Evolutionary conservation across 345 rosid species (phyloP), one percentile per base, ranked within the genome.

Genomic region (Murraya koenigii): DNA sequence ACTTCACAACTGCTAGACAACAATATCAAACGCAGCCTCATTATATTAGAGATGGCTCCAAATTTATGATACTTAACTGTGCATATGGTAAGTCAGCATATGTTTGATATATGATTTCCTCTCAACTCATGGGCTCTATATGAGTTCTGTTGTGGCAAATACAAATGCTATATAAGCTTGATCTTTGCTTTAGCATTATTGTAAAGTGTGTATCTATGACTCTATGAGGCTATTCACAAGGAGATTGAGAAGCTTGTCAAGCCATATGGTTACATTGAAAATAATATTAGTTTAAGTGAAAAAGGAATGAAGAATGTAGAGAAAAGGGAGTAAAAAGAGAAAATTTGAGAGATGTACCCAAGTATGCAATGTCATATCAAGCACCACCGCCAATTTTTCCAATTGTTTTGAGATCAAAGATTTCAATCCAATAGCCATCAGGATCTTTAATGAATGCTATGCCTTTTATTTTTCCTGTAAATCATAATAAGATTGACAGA

Each of bases 401-500:
- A 35, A 91, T 90, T 66, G 80, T 87, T 69, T 87, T 88, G 75
- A 89, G 90, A 81, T 96, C 97, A 69, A 94, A 94, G 86, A 96
- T 94, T 86, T 96, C 97, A 55, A 91, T 94, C 97, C 97, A 91
- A 80, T 96, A 90, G 84, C 97, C 95, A 87, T 94, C 98, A 69
- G 98, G 99, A 88, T 94, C 99, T 89, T 92, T 94, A 52, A 96
- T 94, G 83, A 96, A 96, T 47, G 98, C 99, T 77, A 92, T 56
- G 38, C 89, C 92, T 85, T 94, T 96, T 97, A 96, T 85, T 83
- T 94, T 92, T 74, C 99, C 98, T 92, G 89, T 80, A 82, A 41
- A 77, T 8, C 65, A 17, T 15, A 52, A 1, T 6, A 52, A 44
- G 49, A 44, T 44, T 44, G 49, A 44, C 49, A 44, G 49, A 44